Conservation (phyloP, 1,284 basidiomycete genomes). For the Papiliotrema terrestris region DNA sequence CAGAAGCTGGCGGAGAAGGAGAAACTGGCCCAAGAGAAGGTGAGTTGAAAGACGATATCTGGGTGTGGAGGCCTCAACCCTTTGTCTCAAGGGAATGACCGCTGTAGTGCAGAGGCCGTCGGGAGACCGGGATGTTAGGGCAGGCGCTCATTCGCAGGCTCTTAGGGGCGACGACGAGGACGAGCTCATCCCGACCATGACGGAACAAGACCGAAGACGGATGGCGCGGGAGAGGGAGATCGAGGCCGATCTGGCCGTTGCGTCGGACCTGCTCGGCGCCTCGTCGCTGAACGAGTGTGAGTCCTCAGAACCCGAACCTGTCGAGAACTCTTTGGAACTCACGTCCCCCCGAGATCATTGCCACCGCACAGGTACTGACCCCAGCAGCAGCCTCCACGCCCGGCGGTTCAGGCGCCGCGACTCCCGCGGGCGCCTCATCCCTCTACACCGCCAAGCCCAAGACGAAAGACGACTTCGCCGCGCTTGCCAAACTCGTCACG, state of each 20-base stretch:
- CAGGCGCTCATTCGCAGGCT: background rate
- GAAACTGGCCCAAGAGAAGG: conserved; percentile 53
- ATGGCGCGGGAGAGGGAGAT: conserved; percentile 74
- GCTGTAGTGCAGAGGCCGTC: no score
- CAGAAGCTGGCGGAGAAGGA: conserved; percentile 83
- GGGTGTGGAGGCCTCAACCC: background rate
- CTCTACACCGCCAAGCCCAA: conserved; percentile 70
- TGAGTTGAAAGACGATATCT: conserved; percentile 12
- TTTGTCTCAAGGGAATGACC: no score
- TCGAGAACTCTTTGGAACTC: background rate
- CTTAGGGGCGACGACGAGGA: conserved; percentile 56
- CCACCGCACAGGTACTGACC: no score
- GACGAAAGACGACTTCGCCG: conserved; percentile 78
- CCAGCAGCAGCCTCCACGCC: background rate
- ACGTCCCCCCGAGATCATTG: background rate
- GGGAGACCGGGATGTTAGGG: no score
- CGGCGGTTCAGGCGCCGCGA: background rate
- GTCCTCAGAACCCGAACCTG: conserved; percentile 1
- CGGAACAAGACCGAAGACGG: conserved; percentile 63
- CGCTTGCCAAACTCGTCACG: conserved; percentile 67
- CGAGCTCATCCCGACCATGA: conserved; percentile 67
- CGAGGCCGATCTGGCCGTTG: conserved; percentile 76
- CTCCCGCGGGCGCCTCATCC: conserved; percentile 54
- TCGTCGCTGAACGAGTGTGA: conserved; percentile 54
- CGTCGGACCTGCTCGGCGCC: conserved; percentile 72